Evolutionary conservation across 306 rosid genomes (phyloP).

Genomic region (Purshia tridentata): DNA sequence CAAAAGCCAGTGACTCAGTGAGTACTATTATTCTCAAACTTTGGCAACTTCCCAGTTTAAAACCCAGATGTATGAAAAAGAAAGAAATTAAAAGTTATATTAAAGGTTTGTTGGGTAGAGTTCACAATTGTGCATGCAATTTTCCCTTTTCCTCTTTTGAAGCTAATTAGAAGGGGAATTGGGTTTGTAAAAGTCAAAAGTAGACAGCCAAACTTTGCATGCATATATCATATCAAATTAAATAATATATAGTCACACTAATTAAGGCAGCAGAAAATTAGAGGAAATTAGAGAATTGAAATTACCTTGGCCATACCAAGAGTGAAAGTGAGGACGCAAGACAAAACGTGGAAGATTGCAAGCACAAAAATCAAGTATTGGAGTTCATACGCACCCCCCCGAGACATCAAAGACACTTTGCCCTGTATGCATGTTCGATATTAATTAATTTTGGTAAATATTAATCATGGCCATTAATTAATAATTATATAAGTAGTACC

Average conservation of each 20-base stretch:
- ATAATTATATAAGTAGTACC: slow-evolving; percentile 13
- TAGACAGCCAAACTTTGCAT: background rate
- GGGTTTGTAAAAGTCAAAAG: slow-evolving; percentile 6
- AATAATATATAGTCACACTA: background rate
- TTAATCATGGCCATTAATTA: background rate
- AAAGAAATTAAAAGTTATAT: no score
- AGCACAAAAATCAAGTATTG: slow-evolving; percentile 46
- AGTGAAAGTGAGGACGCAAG: slow-evolving; percentile 44
- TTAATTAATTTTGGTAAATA: background rate
- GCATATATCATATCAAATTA: background rate
- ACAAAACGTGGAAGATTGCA: slow-evolving; percentile 45
- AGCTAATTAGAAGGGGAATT: background rate
- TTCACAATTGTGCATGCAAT: background rate
- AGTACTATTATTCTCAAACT: background rate
- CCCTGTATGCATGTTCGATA: slow-evolving; percentile 22
- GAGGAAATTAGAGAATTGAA: background rate
- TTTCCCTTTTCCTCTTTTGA: background rate
- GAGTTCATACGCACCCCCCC: slow-evolving; percentile 39
- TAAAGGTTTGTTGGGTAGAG: background rate
- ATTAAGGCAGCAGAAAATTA: background rate
- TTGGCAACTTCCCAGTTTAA: background rate
- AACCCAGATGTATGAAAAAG: background rate
- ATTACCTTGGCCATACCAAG: slow-evolving; percentile 66
- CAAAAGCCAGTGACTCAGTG: background rate
- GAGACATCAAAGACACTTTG: slow-evolving; percentile 44